A percentile compares a stretch with the other conserved stretches of the same genome.
phyloP scores from a whole-genome alignment of 2,329 filamentous ascomycete species.

The Chalara sp. region DNA sequence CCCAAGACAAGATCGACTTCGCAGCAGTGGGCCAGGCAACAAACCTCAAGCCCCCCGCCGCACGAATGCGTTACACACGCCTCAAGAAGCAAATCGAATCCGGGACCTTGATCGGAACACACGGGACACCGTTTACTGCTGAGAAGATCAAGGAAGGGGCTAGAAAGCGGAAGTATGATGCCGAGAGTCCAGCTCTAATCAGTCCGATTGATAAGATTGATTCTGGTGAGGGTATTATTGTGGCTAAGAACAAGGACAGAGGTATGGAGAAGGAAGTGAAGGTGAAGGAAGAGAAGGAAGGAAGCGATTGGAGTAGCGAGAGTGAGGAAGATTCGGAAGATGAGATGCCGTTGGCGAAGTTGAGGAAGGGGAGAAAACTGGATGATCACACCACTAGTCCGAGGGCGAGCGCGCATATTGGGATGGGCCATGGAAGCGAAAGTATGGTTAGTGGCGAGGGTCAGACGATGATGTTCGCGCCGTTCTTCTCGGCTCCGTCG shows the following conservation, averaged over 20 bases:
- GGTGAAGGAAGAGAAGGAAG: neutral
- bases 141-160: conserved; percentile 1
- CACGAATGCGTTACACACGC: conserved; percentile 32
- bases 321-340: conserved; percentile 14
- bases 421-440: too few relatives aligned
- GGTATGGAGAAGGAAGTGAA: neutral
- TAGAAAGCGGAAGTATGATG: neutral
- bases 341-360: conserved; percentile 19
- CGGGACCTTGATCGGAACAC: conserved; percentile 20
- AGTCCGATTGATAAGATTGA: neutral
- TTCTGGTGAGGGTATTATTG: neutral
- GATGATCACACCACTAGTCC: too few relatives aligned
- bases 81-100: conserved; percentile 26
- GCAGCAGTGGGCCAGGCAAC: conserved; percentile 27
- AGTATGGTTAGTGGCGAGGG: too few relatives aligned
- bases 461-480: too few relatives aligned
- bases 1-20: conserved; percentile 31
- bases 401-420: too few relatives aligned
- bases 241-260: neutral
- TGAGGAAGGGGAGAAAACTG: conserved; percentile 1
- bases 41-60: conserved; percentile 30
- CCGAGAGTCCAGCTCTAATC: neutral
- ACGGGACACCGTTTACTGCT: conserved; percentile 14
- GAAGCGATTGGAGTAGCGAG: neutral
- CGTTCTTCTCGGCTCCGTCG: too few relatives aligned